These are phyloP conservation scores for Zygosaccharomyces sapae DNA, from an alignment of 1,139 yeast genomes.

Conservation along the genomic window DNA sequence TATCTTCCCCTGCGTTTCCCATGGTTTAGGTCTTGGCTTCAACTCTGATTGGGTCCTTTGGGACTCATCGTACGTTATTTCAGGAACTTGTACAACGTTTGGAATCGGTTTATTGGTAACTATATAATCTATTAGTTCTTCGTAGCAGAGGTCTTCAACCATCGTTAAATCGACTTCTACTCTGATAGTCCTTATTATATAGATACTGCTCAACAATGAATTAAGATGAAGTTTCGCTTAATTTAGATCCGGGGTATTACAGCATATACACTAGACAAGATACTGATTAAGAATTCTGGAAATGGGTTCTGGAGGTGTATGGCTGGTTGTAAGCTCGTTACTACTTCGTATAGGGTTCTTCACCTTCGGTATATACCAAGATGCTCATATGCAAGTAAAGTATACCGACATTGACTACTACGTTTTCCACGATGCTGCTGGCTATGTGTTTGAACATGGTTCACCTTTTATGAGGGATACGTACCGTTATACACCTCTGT, in stretches of 20 bases:
- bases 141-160: slow-evolving; percentile 23
- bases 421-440: slow-evolving; percentile 90
- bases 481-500: slow-evolving; percentile 84
- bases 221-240: slow-evolving; percentile 1
- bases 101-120: slow-evolving; percentile 29
- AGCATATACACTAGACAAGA: neutral
- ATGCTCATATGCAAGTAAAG: slow-evolving; percentile 67
- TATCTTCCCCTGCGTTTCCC: slow-evolving; percentile 20
- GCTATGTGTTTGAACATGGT: slow-evolving; percentile 51
- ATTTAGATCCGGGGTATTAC: neutral
- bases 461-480: slow-evolving; percentile 87
- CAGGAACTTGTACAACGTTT: slow-evolving; percentile 28
- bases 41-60: slow-evolving; percentile 19
- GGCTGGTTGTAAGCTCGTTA: slow-evolving; percentile 32
- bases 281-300: neutral
- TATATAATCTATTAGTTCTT: slow-evolving; percentile 31
- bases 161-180: neutral
- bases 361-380: slow-evolving; percentile 84
- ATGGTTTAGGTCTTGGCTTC: slow-evolving; percentile 29
- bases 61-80: slow-evolving; percentile 22
- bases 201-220: neutral
- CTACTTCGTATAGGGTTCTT: slow-evolving; percentile 61
- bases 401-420: slow-evolving; percentile 92
- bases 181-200: neutral
- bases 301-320: neutral